phyloP scores from a whole-genome alignment of 2,329 filamentous ascomycete genomes.

The Ophiosphaerella herpotricha region DNA sequence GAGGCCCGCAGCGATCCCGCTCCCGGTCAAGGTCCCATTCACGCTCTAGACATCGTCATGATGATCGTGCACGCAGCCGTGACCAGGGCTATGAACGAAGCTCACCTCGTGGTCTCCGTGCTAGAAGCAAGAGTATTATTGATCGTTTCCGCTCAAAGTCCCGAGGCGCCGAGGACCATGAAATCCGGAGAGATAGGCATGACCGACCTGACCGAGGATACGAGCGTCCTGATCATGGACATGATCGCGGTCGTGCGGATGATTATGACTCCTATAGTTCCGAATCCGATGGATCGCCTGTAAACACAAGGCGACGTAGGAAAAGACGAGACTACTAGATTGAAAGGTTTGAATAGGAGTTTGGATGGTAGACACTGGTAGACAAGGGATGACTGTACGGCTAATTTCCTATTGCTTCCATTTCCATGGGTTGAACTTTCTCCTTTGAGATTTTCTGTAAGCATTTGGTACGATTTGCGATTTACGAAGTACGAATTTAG shows the following conservation, averaged over 20 bases:
- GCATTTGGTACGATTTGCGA: too few species aligned
- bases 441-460: too few species aligned
- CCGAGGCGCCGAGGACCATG: conserved; percentile 20
- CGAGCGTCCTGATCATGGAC: conserved; percentile 22
- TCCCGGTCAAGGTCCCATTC: conserved; percentile 25
- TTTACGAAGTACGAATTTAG: too few species aligned
- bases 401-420: neutral
- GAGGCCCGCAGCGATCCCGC: conserved; percentile 21
- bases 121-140: conserved; percentile 32
- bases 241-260: conserved; percentile 19
- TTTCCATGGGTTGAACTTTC: too few species aligned
- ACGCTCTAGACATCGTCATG: conserved; percentile 12
- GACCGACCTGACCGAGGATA: conserved; percentile 22
- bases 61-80: conserved; percentile 17
- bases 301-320: conserved; percentile 16
- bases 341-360: too few species aligned
- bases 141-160: conserved; percentile 32
- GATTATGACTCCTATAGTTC: conserved; percentile 22
- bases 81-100: conserved; percentile 13
- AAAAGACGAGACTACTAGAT: conserved; percentile 14
- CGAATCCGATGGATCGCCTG: conserved; percentile 16
- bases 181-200: conserved; percentile 5
- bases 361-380: neutral
- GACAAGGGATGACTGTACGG: neutral
- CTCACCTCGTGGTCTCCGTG: conserved; percentile 17